Conservation (phyloP, 768 basidiomycete species). For the Pleurotus eryngii region DNA sequence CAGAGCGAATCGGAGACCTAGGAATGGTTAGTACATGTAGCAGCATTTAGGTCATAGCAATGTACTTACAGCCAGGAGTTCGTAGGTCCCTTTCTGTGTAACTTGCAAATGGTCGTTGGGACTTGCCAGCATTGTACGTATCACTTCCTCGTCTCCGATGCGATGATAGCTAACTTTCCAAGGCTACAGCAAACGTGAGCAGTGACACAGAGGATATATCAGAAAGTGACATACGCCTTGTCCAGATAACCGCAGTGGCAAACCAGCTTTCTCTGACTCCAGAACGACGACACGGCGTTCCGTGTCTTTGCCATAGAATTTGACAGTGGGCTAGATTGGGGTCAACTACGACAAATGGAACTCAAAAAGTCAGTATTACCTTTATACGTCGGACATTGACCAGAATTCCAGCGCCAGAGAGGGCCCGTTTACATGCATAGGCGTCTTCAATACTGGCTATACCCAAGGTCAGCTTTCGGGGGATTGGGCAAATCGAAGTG, state of each 20-base stretch:
- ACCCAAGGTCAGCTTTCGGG: slow-evolving; percentile 7
- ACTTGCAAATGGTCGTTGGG: slow-evolving; percentile 75
- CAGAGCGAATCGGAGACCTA: slow-evolving; percentile 86
- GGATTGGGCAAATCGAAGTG: background rate
- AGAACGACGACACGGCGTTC: slow-evolving; percentile 61
- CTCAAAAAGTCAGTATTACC: slow-evolving; percentile 32
- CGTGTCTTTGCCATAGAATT: slow-evolving; percentile 71
- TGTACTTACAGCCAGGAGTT: slow-evolving; percentile 59
- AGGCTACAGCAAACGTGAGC: slow-evolving; percentile 49
- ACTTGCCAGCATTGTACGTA: slow-evolving; percentile 42
- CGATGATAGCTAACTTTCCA: slow-evolving; percentile 81
- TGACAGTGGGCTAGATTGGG: slow-evolving; percentile 69
- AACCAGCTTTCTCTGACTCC: slow-evolving; percentile 65
- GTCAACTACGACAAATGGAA: too few species aligned
- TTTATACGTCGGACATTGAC: slow-evolving; percentile 83
- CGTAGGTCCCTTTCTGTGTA: slow-evolving; percentile 72
- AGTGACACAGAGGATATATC: background rate
- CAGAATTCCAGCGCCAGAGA: slow-evolving; percentile 73
- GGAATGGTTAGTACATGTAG: slow-evolving; percentile 15
- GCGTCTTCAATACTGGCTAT: slow-evolving; percentile 83
- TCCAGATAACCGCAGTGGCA: slow-evolving; percentile 87
- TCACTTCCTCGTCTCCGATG: slow-evolving; percentile 33
- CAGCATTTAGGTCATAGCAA: background rate
- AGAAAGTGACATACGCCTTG: slow-evolving; percentile 61
- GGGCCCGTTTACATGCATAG: slow-evolving; percentile 76